These are phyloP conservation scores for Wickerhamomyces sp. DNA, from an alignment of 1,139 yeast species.

Conservation along the genomic window DNA sequence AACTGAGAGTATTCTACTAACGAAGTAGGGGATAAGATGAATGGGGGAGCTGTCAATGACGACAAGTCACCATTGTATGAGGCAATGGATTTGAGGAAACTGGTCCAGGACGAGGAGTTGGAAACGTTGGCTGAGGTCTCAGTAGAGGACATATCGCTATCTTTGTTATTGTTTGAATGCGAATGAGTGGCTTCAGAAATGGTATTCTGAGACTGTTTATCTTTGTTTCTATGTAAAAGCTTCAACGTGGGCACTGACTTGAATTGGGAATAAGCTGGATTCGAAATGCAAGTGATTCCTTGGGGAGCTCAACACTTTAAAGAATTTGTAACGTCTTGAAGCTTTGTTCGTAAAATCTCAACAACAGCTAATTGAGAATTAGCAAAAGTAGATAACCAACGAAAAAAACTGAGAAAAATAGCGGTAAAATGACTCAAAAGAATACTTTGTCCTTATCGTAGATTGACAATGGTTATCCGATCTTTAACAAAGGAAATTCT, in stretches of 20 bases:
- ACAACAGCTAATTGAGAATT: too few species aligned
- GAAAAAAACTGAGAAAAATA: too few species aligned
- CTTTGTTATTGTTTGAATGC: not conserved
- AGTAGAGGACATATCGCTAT: not conserved
- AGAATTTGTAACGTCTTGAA: too few species aligned
- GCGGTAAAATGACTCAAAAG: too few species aligned
- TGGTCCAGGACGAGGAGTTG: constrained; percentile 59
- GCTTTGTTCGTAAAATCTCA: too few species aligned
- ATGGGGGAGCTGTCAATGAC: constrained; percentile 96
- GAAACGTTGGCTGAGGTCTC: not conserved
- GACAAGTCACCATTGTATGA: constrained; percentile 93
- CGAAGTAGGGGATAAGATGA: constrained; percentile 87
- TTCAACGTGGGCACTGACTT: constrained; percentile 2
- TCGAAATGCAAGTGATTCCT: too few species aligned
- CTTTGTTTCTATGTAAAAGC: constrained; percentile 3
- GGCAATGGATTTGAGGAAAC: constrained; percentile 86
- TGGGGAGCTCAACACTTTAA: too few species aligned
- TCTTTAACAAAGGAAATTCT: not conserved
- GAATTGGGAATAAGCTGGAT: too few species aligned
- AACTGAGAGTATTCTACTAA: constrained; percentile 88
- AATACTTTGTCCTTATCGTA: too few species aligned
- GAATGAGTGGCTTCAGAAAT: constrained; percentile 4
- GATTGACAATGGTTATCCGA: too few species aligned
- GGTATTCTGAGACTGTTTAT: not conserved
- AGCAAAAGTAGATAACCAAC: too few species aligned